Percentiles rank a stretch among this genome's conserved stretches.
These are phyloP conservation scores for Candida palmyrensis DNA, from an alignment of 805 yeast species.

Conservation along the genomic window DNA sequence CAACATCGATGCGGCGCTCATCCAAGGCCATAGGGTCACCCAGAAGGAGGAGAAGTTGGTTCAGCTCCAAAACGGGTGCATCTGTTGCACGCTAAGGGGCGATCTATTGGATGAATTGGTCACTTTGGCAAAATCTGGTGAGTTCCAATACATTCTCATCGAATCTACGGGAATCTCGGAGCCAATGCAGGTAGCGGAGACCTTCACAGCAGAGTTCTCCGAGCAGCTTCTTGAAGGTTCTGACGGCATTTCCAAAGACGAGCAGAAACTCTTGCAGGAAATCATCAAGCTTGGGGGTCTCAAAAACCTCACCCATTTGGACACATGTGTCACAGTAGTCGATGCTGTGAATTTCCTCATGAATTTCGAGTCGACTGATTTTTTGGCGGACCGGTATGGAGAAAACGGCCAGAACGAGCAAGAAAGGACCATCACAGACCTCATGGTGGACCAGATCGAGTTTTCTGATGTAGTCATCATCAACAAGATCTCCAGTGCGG, in stretches of 20 bases:
- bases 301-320: slow-evolving; percentile 32
- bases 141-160: slow-evolving; percentile 38
- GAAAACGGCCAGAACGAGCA: slow-evolving; percentile 34
- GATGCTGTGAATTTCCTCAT: slow-evolving; percentile 37
- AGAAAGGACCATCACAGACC: slow-evolving; percentile 42
- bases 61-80: slow-evolving; percentile 45
- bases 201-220: slow-evolving; percentile 40
- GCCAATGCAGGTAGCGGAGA: slow-evolving; percentile 49
- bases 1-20: slow-evolving; percentile 40
- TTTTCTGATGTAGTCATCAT: slow-evolving; percentile 41
- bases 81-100: slow-evolving; percentile 44
- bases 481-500: slow-evolving; percentile 30
- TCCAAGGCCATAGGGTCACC: slow-evolving; percentile 34
- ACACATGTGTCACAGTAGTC: slow-evolving; percentile 44
- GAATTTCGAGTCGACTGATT: slow-evolving; percentile 41
- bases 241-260: slow-evolving; percentile 7
- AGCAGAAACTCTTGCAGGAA: slow-evolving; percentile 14
- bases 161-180: slow-evolving; percentile 46
- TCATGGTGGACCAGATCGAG: slow-evolving; percentile 44
- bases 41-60: slow-evolving; percentile 39
- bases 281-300: slow-evolving; percentile 37
- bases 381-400: slow-evolving; percentile 36
- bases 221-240: slow-evolving; percentile 23
- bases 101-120: slow-evolving; percentile 42
- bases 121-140: slow-evolving; percentile 25